Evolutionary conservation across 495 filamentous ascomycete genomes (phyloP), one percentile per base, ranked within the genome.

Genomic region (Cairneyella variabilis): DNA sequence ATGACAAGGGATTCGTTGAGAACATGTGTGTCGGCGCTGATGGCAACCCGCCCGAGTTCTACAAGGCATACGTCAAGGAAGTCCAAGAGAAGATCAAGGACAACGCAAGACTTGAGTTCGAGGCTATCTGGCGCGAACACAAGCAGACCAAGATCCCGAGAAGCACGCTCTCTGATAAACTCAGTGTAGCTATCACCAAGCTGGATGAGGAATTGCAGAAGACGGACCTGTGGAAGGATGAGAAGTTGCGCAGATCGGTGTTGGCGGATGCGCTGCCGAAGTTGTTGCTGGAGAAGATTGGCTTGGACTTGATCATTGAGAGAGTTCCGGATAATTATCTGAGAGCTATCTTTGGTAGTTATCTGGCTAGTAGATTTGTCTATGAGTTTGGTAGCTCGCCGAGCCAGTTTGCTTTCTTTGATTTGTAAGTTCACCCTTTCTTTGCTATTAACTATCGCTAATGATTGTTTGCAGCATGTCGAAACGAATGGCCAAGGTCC

Each of bases 321-420:
- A 78, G 95, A 60, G 85, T 98, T 28, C 93, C 93, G 2, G 87
- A 95, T 49, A 88, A 85, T 64, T 98, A 98, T 61, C 82, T 98
- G 38, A 82, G 90, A 42, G 84, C 92, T 42, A 97, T 98, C 66
- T 98, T 98, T 66, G 93, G 93, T 56, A 93, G 88, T 64, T 95
- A 91, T 72, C 73, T 98, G 57, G 93, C 93, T 25, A 92, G 88
- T 62, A 83, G 93, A 17, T 98, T 98, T 68, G 89, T 98, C 25
- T 98, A 98, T 69, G 79, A 93, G 66, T 90, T 88, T 68, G 93
- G 93, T 66, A 92, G 90, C 72, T 81, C 78, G 58, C 91, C 93
- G 3, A 92, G 85, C 75, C 95, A 97, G 65, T 97, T 98, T 73
- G 89, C 93, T 7, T 98, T 98, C 79, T 98, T 96, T 71, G 88